These are phyloP conservation scores for Phytophthora lateralis DNA, from an alignment of 352 stramenopile species.

Conservation along the genomic window DNA sequence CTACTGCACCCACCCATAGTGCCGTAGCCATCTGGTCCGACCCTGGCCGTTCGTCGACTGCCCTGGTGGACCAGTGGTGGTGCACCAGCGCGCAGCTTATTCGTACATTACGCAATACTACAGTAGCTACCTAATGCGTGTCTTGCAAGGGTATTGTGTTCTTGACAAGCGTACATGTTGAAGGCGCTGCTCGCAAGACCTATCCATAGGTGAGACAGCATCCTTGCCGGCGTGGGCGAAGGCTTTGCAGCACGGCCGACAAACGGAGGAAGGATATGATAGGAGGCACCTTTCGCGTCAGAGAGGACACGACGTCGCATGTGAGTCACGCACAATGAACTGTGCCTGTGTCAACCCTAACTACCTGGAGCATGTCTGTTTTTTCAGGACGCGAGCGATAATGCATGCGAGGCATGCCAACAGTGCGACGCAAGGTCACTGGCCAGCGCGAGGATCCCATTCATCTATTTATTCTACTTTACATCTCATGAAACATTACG, in stretches of 20 bases:
- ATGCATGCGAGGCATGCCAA: conserved; percentile 5
- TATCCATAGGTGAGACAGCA: too few relatives aligned
- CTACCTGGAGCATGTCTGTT: too few relatives aligned
- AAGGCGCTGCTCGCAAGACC: too few relatives aligned
- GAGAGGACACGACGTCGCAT: background rate
- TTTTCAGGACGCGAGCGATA: background rate
- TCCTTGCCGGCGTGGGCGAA: too few relatives aligned
- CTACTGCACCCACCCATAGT: background rate
- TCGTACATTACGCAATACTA: too few relatives aligned
- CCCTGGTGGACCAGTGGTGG: background rate
- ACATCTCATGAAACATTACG: conserved; percentile 33
- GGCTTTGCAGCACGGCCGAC: conserved; percentile 11
- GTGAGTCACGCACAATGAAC: background rate
- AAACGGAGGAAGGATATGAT: background rate
- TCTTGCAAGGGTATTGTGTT: too few relatives aligned
- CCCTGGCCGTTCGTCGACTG: background rate
- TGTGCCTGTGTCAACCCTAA: background rate
- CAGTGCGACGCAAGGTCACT: conserved; percentile 11
- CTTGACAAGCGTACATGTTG: too few relatives aligned
- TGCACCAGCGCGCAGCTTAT: too few relatives aligned
- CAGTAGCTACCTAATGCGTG: too few relatives aligned
- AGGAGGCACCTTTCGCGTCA: background rate
- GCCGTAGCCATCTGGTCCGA: conserved; percentile 19
- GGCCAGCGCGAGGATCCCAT: conserved; percentile 25
- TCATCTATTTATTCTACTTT: conserved; percentile 38